Conservation (phyloP, 2,329 filamentous ascomycete genomes). For the Cladosporium phlei region DNA sequence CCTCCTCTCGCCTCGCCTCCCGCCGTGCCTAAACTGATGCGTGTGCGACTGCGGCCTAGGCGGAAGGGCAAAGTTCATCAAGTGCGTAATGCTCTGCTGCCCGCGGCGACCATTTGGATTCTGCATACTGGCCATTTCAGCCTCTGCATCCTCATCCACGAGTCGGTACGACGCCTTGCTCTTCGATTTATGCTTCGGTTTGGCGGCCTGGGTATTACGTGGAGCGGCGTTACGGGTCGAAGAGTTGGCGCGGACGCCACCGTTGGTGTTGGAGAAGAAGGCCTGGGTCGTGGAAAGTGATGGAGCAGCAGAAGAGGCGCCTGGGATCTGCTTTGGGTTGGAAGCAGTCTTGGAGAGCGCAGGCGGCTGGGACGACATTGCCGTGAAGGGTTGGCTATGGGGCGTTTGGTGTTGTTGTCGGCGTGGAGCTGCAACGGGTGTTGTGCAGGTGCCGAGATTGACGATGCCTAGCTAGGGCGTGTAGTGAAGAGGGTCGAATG, state of each 20-base stretch:
- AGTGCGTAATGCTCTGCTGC: slow-evolving; percentile 93
- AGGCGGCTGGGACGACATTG: slow-evolving; percentile 42
- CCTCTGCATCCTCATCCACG: slow-evolving; percentile 81
- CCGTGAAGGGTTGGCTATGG: neutral
- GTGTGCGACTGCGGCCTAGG: slow-evolving; percentile 62
- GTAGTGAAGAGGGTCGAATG: too few species aligned
- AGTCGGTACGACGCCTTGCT: slow-evolving; percentile 59
- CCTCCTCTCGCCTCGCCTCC: slow-evolving; percentile 49
- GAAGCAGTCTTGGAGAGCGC: slow-evolving; percentile 20
- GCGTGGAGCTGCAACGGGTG: slow-evolving; percentile 2
- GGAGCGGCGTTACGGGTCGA: slow-evolving; percentile 42
- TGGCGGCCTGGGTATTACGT: slow-evolving; percentile 69
- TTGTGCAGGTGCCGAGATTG: slow-evolving; percentile 10
- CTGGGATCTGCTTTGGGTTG: slow-evolving; percentile 35
- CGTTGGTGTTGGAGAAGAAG: slow-evolving; percentile 40
- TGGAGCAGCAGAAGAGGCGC: slow-evolving; percentile 32
- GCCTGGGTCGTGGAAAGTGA: slow-evolving; percentile 41
- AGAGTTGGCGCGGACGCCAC: slow-evolving; percentile 37
- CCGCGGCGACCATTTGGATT: slow-evolving; percentile 62
- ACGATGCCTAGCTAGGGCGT: slow-evolving; percentile 15
- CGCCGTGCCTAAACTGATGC: slow-evolving; percentile 39
- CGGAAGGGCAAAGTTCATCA: slow-evolving; percentile 85
- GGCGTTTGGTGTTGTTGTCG: neutral
- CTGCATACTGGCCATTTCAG: slow-evolving; percentile 50
- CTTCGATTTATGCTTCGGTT: slow-evolving; percentile 80